Conservation (phyloP, 108 stramenopile genomes). For the Chaetoceros muelleri region DNA sequence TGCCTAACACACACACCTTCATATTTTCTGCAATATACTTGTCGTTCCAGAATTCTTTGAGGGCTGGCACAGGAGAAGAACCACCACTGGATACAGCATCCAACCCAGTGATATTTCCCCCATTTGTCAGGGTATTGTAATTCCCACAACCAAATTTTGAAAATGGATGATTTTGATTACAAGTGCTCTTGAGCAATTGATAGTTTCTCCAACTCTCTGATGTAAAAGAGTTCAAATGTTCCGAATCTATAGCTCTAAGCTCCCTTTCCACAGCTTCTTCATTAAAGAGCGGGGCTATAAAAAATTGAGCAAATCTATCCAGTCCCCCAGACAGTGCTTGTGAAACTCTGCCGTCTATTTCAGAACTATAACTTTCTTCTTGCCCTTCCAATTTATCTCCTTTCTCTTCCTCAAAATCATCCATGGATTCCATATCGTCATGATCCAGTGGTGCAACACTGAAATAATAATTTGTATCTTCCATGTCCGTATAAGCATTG, state of each 20-base stretch:
- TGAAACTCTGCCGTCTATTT: slow-evolving; percentile 23
- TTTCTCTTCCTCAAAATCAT: slow-evolving; percentile 8
- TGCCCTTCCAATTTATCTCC: too few species aligned
- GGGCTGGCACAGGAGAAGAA: slow-evolving; percentile 28
- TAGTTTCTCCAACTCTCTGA: slow-evolving; percentile 87
- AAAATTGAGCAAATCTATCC: slow-evolving; percentile 94
- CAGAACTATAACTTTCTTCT: too few species aligned
- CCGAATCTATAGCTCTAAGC: slow-evolving; percentile 91
- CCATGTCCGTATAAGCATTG: slow-evolving; percentile 94
- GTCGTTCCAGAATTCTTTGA: slow-evolving; percentile 61
- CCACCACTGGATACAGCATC: slow-evolving; percentile 13
- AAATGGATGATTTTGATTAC: slow-evolving; percentile 62
- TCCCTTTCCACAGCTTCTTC: slow-evolving; percentile 82
- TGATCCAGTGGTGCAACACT: slow-evolving; percentile 50
- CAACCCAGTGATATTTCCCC: slow-evolving; percentile 32
- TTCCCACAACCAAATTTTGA: slow-evolving; percentile 94
- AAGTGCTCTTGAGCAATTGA: slow-evolving; percentile 63
- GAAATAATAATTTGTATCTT: slow-evolving; percentile 95
- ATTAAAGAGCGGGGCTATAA: slow-evolving; percentile 89
- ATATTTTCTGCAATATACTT: slow-evolving; percentile 86
- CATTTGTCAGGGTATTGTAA: slow-evolving; percentile 78
- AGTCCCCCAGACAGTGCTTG: slow-evolving; percentile 73
- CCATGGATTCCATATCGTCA: slow-evolving; percentile 2
- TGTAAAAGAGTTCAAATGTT: slow-evolving; percentile 89
- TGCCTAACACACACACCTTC: slow-evolving; percentile 80